phyloP scores from a whole-genome alignment of 768 basidiomycete species.

The Trametes cinnabarina region DNA sequence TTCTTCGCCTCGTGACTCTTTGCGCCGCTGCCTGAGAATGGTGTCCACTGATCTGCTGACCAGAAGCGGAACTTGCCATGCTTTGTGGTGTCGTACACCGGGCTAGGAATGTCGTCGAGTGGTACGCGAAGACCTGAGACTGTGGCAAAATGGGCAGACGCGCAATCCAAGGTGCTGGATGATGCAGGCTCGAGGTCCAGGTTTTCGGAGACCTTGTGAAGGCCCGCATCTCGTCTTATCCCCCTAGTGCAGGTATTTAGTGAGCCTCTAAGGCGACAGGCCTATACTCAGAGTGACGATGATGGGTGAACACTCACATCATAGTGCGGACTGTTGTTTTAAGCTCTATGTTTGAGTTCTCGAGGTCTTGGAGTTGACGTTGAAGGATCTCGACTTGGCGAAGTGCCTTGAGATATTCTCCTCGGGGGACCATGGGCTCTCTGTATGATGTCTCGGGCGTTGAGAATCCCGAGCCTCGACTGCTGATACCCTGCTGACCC shows the following conservation, averaged over 20 bases:
- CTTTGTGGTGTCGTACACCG: background rate
- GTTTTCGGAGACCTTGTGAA: no score
- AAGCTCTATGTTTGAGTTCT: background rate
- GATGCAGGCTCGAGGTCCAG: no score
- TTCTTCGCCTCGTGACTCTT: background rate
- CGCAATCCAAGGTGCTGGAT: no score
- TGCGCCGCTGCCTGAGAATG: background rate
- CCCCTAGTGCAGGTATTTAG: no score
- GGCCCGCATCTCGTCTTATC: no score
- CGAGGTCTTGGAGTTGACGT: background rate
- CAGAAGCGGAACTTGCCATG: background rate
- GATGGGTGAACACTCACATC: background rate
- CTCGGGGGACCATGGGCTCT: background rate
- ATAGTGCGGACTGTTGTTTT: background rate
- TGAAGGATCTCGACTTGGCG: background rate
- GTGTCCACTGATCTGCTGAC: background rate
- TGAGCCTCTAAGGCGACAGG: no score
- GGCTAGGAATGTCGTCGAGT: background rate
- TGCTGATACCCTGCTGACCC: no score
- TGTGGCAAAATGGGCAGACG: no score
- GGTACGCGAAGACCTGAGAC: background rate
- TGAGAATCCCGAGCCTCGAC: no score
- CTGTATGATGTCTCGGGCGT: no score
- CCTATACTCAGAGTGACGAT: background rate
- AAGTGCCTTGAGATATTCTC: background rate